Evolutionary conservation across 768 basidiomycete genomes (phyloP).

Genomic region (Hypholoma sublateritium): DNA sequence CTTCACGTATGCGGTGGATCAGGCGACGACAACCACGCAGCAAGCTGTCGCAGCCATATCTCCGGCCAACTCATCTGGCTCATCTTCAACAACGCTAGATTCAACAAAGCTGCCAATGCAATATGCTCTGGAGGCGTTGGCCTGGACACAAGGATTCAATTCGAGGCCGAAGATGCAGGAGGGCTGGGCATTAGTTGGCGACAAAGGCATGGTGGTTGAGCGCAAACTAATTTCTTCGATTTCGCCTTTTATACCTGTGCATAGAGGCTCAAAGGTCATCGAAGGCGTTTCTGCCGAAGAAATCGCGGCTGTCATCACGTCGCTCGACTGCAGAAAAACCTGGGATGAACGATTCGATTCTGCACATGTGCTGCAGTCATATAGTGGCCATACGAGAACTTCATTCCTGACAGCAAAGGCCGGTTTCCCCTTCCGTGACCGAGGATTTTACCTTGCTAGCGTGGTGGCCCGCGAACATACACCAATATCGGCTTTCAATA

Average conservation of each 20-base stretch:
- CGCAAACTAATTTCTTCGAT: conserved; percentile 76
- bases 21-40: conserved; percentile 71
- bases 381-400: conserved; percentile 72
- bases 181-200: conserved; percentile 77
- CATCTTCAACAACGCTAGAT: conserved; percentile 38
- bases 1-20: conserved; percentile 73
- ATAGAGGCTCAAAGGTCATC: conserved; percentile 87
- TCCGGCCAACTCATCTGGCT: conserved; percentile 45
- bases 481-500: conserved; percentile 31
- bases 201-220: conserved; percentile 75
- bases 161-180: conserved; percentile 36
- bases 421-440: conserved; percentile 87
- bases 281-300: conserved; percentile 95
- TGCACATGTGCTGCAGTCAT: conserved; percentile 69
- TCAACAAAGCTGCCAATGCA: conserved; percentile 72
- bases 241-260: conserved; percentile 79
- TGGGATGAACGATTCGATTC: conserved; percentile 90
- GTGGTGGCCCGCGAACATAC: conserved; percentile 61
- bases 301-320: conserved; percentile 69
- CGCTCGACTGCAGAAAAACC: conserved; percentile 66
- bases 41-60: conserved; percentile 78
- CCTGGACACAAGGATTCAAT: conserved; percentile 77
- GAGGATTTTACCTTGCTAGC: conserved; percentile 84
- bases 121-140: conserved; percentile 78
- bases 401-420: conserved; percentile 72